Conservation (phyloP, 768 basidiomycete species). For the Harrya chromipes region DNA sequence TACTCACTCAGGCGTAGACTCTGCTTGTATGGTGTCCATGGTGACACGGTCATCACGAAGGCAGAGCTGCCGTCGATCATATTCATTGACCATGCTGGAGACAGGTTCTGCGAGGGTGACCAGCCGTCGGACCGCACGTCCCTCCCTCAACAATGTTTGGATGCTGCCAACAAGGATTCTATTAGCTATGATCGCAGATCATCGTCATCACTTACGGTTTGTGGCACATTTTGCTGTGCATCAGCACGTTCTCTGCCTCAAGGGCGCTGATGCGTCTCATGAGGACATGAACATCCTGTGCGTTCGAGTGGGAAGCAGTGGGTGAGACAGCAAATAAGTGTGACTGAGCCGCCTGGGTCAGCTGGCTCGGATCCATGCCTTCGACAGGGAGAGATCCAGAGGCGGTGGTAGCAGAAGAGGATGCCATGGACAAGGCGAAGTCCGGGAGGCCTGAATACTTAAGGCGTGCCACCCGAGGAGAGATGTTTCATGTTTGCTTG, state of each 20-base stretch:
- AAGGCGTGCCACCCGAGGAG: too few species aligned
- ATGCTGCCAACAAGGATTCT: neutral
- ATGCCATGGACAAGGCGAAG: too few species aligned
- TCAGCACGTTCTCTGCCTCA: neutral
- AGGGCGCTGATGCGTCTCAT: neutral
- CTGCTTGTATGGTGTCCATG: too few species aligned
- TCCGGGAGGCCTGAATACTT: too few species aligned
- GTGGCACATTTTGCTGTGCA: neutral
- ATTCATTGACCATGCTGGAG: neutral
- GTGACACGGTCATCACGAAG: too few species aligned
- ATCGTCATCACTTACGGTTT: neutral
- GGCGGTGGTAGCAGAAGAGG: too few species aligned
- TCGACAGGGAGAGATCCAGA: too few species aligned
- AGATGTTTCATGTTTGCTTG: too few species aligned
- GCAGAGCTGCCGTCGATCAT: neutral
- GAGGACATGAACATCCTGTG: neutral
- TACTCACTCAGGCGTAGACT: neutral
- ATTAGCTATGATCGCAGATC: too few species aligned
- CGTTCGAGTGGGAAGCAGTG: neutral
- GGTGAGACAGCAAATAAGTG: too few species aligned
- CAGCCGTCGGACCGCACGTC: neutral
- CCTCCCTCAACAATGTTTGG: neutral
- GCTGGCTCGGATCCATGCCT: too few species aligned
- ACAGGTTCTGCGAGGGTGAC: neutral
- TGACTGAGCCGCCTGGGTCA: too few species aligned